Evolutionary conservation across 345 rosid genomes (phyloP), one percentile per base, ranked within the genome.

Genomic region (Acer yangbiense): DNA sequence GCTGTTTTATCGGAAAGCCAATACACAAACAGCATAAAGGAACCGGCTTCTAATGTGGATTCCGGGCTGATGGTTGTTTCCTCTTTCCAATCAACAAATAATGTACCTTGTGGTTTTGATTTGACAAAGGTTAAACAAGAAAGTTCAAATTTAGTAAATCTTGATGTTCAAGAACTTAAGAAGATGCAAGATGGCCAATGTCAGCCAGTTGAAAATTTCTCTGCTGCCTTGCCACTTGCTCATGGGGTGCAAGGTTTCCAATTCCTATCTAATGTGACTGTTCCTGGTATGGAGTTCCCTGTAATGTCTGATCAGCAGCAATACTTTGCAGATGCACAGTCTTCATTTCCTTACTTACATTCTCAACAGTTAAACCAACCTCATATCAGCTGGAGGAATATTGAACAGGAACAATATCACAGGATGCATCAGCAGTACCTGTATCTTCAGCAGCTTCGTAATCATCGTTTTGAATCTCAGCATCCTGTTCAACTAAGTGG

Each of bases 341-440:
- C 91, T 71, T 64, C 74, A 1, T 80, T 83, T 78, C 85, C 90
- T 71, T 86, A 79, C 77, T 78, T 89, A 50, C 83, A 68, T 70
- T 75, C 88, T 64, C 85, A 80, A 52, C 85, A 78, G 43, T 66
- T 85, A 29, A 82, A 79, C 65, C 86, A 76, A 75, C 81, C 86
- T 82, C 91, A 70, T 4, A 81, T 87, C 72, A 80, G 72, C 62
- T 87, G 87, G 89, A 85, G 82, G 77, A 82, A 78, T 79, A 39
- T 88, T 4, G 87, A 87, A 76, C 90, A 87, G 83, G 91, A 87
- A 25, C 86, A 85, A 63, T 81, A 68, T 76, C 85, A 82, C 55
- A 71, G 82, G 79, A 69, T 85, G 83, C 87, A 83, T 72, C 86
- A 84, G 77, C 90, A 85, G 57, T 78, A 64, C 70, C 41, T 87